Base-by-base conservation (phyloP, 495 filamentous ascomycete genomes). In the Lasiosphaeriaceae sp. region DNA sequence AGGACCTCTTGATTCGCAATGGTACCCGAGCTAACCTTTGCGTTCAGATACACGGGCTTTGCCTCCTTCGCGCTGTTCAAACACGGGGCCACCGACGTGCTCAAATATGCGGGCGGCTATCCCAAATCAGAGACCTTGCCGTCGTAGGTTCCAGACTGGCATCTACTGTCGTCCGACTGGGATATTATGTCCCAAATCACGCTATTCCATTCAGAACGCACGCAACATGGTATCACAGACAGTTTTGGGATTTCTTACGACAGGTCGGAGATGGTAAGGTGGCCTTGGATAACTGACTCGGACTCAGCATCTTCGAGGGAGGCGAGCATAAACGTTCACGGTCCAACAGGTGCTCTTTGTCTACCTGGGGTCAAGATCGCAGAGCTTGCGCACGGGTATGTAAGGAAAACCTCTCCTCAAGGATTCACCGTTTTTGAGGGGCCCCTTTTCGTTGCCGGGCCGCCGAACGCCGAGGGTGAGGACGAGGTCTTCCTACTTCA, bases 61-160 rank as follows among this genome's bases (percentile, higher is more conserved):
- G 60, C 56, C n/a, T 17, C 56, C 4, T 62, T 59, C 34, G 60
- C 56, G 14, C 31, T 62, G 14, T 23, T 20, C 24, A 59, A 56
- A 17, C 47, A 51, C 17, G 53, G 51, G n/a, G 26, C 31, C 22
- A 26, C 54, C n/a, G 29, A 52, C 20, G 29, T 60, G 11, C 57
- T 52, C 31, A 59, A 47, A 53, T 66, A 61, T 44, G 57, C 57
- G 7, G 52, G 48, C 11, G 55, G 44, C 23, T 57, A 62, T 26
- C 31, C n/a, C 8, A 63, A 57, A 29, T 57, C 54, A 22, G 22
- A 44, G 39, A 51, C 47, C 1, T 47, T 66, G 7, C 63, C 63
- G 20, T 66, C 63, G 21, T 66, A 57, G 60, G 61, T 66, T 7
- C 60, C 64, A 5, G 54, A 66, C 51, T 66, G 60, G 57, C 29